phyloP scores from a whole-genome alignment of 495 filamentous ascomycete species.

The Penicillium macrosclerotiorum region DNA sequence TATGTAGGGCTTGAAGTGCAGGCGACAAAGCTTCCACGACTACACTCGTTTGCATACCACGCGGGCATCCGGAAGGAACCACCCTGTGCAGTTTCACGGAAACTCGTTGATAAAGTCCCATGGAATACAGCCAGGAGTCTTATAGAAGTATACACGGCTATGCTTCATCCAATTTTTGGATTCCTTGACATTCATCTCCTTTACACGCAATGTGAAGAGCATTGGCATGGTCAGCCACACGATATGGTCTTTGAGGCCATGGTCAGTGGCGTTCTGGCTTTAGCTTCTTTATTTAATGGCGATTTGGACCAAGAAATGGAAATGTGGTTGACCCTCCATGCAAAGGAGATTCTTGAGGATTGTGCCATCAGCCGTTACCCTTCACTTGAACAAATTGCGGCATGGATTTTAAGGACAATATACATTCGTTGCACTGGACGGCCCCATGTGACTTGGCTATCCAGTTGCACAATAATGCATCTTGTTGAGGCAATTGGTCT shows the following conservation, averaged over 20 bases:
- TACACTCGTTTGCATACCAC: conserved; percentile 49
- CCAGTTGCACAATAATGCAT: conserved; percentile 42
- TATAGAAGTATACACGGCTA: conserved; percentile 32
- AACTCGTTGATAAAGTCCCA: conserved; percentile 22
- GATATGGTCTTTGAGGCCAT: conserved; percentile 31
- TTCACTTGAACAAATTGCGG: conserved; percentile 31
- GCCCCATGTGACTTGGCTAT: conserved; percentile 43
- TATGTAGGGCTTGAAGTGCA: conserved; percentile 40
- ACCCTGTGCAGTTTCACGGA: conserved; percentile 6
- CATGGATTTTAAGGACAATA: conserved; percentile 39
- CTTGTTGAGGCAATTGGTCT: conserved; percentile 43
- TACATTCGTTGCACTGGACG: conserved; percentile 39
- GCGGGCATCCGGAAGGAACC: conserved; percentile 33
- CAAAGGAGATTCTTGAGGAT: conserved; percentile 36
- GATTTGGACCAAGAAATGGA: conserved; percentile 20
- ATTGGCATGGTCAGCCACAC: conserved; percentile 25
- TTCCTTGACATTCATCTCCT: conserved; percentile 35
- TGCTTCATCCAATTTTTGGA: conserved; percentile 37
- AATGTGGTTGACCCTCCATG: conserved; percentile 28
- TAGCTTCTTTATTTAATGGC: conserved; percentile 34
- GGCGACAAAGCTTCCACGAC: conserved; percentile 34
- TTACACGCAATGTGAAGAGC: conserved; percentile 16
- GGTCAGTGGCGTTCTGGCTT: conserved; percentile 31
- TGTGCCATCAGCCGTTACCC: conserved; percentile 23
- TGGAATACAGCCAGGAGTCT: conserved; percentile 22